A percentile compares a stretch with the other conserved stretches of the same genome.
Conservation (phyloP, 2,329 filamentous ascomycete species). For the Xylariaceae sp. region DNA sequence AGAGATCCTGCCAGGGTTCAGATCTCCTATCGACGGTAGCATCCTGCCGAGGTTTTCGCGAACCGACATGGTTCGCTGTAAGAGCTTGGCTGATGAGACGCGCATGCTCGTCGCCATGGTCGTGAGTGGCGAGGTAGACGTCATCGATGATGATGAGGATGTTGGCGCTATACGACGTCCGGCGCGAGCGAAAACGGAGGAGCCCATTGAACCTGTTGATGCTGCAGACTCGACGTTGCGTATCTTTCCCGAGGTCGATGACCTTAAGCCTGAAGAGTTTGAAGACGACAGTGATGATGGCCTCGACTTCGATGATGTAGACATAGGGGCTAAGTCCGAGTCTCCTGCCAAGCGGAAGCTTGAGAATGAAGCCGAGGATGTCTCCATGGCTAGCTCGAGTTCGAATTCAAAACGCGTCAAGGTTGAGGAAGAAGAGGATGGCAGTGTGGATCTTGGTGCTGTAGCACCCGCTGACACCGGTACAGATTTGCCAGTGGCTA, state of each 20-base stretch:
- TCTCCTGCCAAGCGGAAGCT: conserved; percentile 24
- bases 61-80: conserved; percentile 83
- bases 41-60: conserved; percentile 61
- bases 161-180: conserved; percentile 27
- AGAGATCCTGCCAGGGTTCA: conserved; percentile 63
- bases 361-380: conserved; percentile 14
- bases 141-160: conserved; percentile 40
- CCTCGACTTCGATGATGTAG: conserved; percentile 12
- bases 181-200: conserved; percentile 29
- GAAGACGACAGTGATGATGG: conserved; percentile 10
- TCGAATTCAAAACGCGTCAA: conserved; percentile 22
- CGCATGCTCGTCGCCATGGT: conserved; percentile 65
- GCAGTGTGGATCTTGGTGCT: conserved; percentile 7
- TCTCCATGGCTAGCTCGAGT: conserved; percentile 6
- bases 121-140: conserved; percentile 50
- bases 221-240: background rate
- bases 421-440: conserved; percentile 18
- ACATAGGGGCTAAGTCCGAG: background rate
- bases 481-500: background rate
- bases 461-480: conserved; percentile 3
- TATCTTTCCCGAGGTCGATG: conserved; percentile 9
- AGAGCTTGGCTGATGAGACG: conserved; percentile 73
- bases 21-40: conserved; percentile 37
- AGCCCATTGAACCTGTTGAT: conserved; percentile 18
- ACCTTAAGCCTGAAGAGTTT: conserved; percentile 14